Evolutionary conservation across 116 monocot genomes (phyloP), one percentile per base, ranked within the genome.

Genomic region (Phalaenopsis hybrid): DNA sequence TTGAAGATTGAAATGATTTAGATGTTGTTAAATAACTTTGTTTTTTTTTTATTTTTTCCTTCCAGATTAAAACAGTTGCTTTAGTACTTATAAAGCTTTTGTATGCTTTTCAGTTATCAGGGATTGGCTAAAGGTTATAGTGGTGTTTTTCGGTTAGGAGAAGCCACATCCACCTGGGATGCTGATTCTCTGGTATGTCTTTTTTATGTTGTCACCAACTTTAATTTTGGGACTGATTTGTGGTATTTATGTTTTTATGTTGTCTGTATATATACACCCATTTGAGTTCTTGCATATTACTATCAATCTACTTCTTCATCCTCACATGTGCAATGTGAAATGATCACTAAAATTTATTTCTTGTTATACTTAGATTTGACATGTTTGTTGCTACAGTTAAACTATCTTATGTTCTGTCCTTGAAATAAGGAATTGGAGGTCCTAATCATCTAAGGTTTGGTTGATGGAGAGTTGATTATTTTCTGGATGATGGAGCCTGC

Each of bases 161-260:
- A 99, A 83, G 93, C 99, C 80, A 99, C 99, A 80, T 99, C 99
- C 80, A 99, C 99, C 61, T 95, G 91, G 95, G 99, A 99, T 92
- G 99, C 99, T 81, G 95, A 99, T 92, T 99, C 99, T 65, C 93
- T 92, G 16, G 99, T 99, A 79, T 51, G 86, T 86, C 72, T 69
- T 55, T 79, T 45, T 81, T 5, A 55, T 81, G 68, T n/a, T 61
- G 13, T 65, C 43, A 44, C n/a, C 63, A 59, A 75, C 15, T 5
- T 44, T 75, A 45, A 75, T 46, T 18, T 45, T 20, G 15, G 46
- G 21, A 45, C 20, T 20, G 15, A n/a, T 7, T 0, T 43, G 34
- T 10, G 5, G 73, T 74, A 74, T 41, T 7, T 5, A 74, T 44
- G 8, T 70, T 4, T 2, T 7, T 33, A 3, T 70, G 2, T 34